phyloP scores from a whole-genome alignment of 164 flowering plant genomes.

The Chloranthus sessilifolius region DNA sequence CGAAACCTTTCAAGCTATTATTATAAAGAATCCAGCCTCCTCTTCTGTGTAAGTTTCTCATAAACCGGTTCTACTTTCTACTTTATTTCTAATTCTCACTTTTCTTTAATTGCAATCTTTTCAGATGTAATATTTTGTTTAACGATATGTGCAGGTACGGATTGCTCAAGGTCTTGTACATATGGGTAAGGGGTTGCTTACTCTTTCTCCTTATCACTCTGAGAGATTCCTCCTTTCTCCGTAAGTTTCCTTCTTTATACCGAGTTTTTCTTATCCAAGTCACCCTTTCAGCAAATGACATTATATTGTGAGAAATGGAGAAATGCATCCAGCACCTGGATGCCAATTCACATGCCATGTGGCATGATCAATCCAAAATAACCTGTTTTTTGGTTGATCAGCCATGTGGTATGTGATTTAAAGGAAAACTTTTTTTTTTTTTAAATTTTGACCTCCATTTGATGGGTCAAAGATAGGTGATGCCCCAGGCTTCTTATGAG shows the following conservation, averaged over 20 bases:
- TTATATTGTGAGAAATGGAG: no score
- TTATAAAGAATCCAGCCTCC: constrained; percentile 91
- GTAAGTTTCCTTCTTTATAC: constrained; percentile 37
- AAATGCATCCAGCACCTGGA: no score
- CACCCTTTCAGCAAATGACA: no score
- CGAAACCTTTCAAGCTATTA: constrained; percentile 97
- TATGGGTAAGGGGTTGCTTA: constrained; percentile 90
- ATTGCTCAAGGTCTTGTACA: constrained; percentile 99
- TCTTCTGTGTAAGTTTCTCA: constrained; percentile 65
- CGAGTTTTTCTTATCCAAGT: no score
- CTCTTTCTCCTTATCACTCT: constrained; percentile 92
- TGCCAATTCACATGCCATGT: no score
- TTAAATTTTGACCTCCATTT: no score
- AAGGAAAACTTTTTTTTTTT: no score
- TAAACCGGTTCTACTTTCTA: not conserved
- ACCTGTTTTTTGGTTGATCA: no score
- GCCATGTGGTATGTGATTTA: no score
- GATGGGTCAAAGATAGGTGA: no score
- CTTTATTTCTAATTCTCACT: not conserved
- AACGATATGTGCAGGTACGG: constrained; percentile 58
- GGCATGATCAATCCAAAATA: no score
- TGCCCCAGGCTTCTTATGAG: no score
- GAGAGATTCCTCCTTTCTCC: constrained; percentile 87
- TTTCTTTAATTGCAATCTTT: not conserved
- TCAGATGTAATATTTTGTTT: constrained; percentile 5